phyloP scores from a whole-genome alignment of 2,329 filamentous ascomycete species.

The Alternaria angustiovoidea region DNA sequence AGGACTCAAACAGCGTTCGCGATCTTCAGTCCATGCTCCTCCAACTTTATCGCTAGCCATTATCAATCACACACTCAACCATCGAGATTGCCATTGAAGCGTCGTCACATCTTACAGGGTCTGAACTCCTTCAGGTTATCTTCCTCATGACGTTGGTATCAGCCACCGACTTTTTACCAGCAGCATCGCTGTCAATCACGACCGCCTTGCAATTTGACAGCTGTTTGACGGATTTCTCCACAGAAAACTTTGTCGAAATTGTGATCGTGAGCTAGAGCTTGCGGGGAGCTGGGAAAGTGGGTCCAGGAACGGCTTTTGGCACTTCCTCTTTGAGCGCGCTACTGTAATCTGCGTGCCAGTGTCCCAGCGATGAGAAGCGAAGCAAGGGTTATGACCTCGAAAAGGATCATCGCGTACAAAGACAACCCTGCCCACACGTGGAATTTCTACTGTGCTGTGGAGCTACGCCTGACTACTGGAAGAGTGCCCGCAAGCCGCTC shows the following conservation, averaged over 20 bases:
- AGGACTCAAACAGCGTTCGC: constrained; percentile 2
- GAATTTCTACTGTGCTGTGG: constrained; percentile 31
- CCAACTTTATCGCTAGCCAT: constrained; percentile 3
- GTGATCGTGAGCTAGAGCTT: constrained; percentile 40
- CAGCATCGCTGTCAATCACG: constrained; percentile 19
- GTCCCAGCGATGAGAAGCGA: constrained; percentile 49
- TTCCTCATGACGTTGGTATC: not conserved
- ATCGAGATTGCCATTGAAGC: not conserved
- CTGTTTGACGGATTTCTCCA: constrained; percentile 33
- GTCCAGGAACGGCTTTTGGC: constrained; percentile 37
- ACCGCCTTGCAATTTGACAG: constrained; percentile 26
- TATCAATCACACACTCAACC: constrained; percentile 1
- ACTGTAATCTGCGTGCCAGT: constrained; percentile 46
- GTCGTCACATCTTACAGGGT: constrained; percentile 7
- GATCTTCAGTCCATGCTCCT: constrained; percentile 14
- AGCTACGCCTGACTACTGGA: constrained; percentile 34
- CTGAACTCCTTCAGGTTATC: constrained; percentile 3
- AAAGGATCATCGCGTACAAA: constrained; percentile 39
- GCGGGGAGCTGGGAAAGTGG: constrained; percentile 51
- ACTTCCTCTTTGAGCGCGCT: constrained; percentile 37
- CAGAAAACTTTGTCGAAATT: constrained; percentile 44
- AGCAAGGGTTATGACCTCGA: constrained; percentile 37
- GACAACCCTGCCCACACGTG: constrained; percentile 49
- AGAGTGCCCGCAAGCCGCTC: constrained; percentile 32
- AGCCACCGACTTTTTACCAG: constrained; percentile 5